Conservation (phyloP, 1,284 basidiomycete genomes). For the Irpex lacteus region DNA sequence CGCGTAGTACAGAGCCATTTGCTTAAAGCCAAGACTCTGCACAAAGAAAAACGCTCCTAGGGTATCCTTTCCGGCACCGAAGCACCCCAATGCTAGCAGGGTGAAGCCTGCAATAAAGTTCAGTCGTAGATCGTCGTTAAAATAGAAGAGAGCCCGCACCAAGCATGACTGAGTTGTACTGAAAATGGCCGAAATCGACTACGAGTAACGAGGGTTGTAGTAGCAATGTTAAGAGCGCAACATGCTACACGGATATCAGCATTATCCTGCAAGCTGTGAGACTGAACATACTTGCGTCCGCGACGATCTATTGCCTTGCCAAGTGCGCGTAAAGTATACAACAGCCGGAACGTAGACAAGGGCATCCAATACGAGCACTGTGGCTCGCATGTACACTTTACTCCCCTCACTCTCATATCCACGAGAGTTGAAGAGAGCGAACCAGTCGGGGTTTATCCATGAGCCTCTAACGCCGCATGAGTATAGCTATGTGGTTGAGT, state of each 20-base stretch:
- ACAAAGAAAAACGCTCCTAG: conserved; percentile 82
- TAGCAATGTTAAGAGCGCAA: conserved; percentile 71
- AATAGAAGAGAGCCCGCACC: conserved; percentile 40
- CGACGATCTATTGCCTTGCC: conserved; percentile 64
- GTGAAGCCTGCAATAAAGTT: conserved; percentile 53
- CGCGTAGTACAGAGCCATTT: conserved; percentile 94
- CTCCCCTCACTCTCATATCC: conserved; percentile 69
- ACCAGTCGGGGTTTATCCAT: conserved; percentile 70
- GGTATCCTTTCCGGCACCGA: conserved; percentile 67
- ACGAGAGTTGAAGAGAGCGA: conserved; percentile 72
- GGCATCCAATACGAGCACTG: conserved; percentile 70
- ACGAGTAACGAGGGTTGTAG: conserved; percentile 84
- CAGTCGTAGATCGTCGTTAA: conserved; percentile 1
- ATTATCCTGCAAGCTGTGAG: background rate
- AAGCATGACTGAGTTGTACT: conserved; percentile 90
- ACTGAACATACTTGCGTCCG: conserved; percentile 62
- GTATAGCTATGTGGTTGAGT: conserved; percentile 14
- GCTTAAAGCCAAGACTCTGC: conserved; percentile 86
- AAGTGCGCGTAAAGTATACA: conserved; percentile 56
- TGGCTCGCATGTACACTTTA: conserved; percentile 79
- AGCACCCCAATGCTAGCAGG: conserved; percentile 66
- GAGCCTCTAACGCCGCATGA: conserved; percentile 48
- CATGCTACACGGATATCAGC: conserved; percentile 44
- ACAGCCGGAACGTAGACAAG: conserved; percentile 78
- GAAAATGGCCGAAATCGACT: conserved; percentile 92